Conservation (phyloP, 495 filamentous ascomycete species). For the Tuber indicum region DNA sequence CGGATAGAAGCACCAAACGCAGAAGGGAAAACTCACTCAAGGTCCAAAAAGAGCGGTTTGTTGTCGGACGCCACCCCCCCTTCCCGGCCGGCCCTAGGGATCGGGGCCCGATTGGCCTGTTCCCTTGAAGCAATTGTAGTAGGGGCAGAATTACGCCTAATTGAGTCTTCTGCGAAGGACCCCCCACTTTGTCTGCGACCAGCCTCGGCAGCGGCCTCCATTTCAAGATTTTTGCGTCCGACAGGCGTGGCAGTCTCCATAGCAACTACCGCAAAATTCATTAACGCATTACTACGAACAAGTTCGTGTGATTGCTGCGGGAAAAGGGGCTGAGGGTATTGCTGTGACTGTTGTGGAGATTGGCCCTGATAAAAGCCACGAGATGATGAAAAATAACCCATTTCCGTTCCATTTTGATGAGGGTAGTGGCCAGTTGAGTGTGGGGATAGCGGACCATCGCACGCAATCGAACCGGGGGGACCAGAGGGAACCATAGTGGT, state of each 20-base stretch:
- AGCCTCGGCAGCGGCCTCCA: conserved; percentile 34
- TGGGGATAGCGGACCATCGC: conserved; percentile 27
- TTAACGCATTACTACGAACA: conserved; percentile 23
- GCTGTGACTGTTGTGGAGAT: conserved; percentile 18
- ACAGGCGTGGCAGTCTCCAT: conserved; percentile 31
- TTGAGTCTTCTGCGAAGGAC: conserved; percentile 8
- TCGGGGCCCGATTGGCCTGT: conserved; percentile 5
- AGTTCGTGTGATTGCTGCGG: conserved; percentile 18
- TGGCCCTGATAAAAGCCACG: neutral
- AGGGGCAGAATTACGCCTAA: conserved; percentile 8
- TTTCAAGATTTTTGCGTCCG: conserved; percentile 33
- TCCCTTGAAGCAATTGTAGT: neutral
- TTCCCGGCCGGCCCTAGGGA: conserved; percentile 8
- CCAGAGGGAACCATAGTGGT: conserved; percentile 4
- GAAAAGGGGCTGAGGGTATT: conserved; percentile 14
- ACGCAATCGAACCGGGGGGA: neutral
- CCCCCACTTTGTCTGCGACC: conserved; percentile 28
- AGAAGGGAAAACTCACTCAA: conserved; percentile 30
- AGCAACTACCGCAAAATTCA: conserved; percentile 37
- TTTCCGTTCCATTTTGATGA: conserved; percentile 19
- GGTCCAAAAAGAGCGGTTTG: conserved; percentile 15
- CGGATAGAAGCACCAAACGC: conserved; percentile 11
- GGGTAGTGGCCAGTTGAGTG: conserved; percentile 26
- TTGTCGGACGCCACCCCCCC: neutral
- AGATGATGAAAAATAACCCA: conserved; percentile 24